Percentiles rank a stretch among this genome's conserved stretches.
These are phyloP conservation scores for Plasmodium chabaudi DNA, from an alignment of 169 alveolate genomes.

Conservation along the genomic window DNA sequence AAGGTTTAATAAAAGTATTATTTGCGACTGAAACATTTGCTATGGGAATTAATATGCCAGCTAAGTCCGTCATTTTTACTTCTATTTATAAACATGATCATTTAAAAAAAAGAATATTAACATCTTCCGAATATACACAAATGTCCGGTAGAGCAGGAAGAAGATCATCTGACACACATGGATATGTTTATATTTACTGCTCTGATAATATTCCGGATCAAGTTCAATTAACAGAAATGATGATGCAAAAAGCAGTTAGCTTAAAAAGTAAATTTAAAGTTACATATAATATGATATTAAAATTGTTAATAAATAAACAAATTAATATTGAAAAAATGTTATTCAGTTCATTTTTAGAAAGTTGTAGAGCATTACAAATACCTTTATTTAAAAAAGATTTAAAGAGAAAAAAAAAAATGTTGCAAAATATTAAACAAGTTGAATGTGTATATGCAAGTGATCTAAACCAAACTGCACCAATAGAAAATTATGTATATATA, in stretches of 20 bases:
- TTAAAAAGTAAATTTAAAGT: conserved; percentile 93
- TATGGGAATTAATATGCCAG: conserved; percentile 99
- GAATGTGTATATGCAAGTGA: conserved; percentile 71
- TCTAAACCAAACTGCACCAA: conserved; percentile 23
- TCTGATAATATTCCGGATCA: conserved; percentile 91
- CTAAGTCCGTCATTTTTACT: conserved; percentile 97
- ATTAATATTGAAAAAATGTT: conserved; percentile 89
- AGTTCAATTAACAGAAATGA: conserved; percentile 88
- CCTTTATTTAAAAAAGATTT: conserved; percentile 83
- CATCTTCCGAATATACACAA: conserved; percentile 97
- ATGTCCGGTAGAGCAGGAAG: conserved; percentile 99
- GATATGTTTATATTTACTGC: conserved; percentile 95
- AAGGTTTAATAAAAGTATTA: conserved; percentile 96
- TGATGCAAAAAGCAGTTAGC: conserved; percentile 88
- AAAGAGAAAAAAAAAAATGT: conserved; percentile 74
- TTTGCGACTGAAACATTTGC: conserved; percentile 99
- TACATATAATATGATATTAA: conserved; percentile 92
- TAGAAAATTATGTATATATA: conserved; percentile 71
- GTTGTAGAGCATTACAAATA: conserved; percentile 84
- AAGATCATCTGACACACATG: conserved; percentile 97
- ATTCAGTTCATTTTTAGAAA: conserved; percentile 90
- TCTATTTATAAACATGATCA: conserved; percentile 95
- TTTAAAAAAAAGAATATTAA: conserved; percentile 87
- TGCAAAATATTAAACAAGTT: conserved; percentile 71
- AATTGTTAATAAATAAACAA: conserved; percentile 87